These are phyloP conservation scores for Lasiosphaeria miniovina DNA, from an alignment of 495 filamentous ascomycete genomes.

Conservation along the genomic window DNA sequence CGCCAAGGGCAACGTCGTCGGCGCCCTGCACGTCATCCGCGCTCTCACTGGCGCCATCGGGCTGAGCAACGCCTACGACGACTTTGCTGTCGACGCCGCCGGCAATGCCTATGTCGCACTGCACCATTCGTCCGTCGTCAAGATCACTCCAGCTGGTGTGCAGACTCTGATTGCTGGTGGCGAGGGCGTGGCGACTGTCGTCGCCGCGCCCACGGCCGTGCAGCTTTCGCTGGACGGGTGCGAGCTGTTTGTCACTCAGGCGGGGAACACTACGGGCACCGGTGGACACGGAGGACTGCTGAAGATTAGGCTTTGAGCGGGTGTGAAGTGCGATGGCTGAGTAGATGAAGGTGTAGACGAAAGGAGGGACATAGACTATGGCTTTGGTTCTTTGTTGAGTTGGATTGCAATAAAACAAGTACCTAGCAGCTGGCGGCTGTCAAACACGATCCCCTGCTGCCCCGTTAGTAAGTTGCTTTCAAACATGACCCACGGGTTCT, in stretches of 20 bases:
- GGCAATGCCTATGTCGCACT: constrained; percentile 34
- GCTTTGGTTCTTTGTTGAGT: too few relatives aligned
- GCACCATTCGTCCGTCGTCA: constrained; percentile 24
- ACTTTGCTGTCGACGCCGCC: constrained; percentile 31
- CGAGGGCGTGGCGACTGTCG: background rate
- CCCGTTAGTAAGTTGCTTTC: too few relatives aligned
- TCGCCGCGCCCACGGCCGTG: background rate
- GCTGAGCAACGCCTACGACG: constrained; percentile 22
- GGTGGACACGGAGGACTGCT: too few relatives aligned
- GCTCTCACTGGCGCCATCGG: constrained; percentile 1
- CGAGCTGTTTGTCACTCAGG: background rate
- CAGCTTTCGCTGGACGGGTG: background rate
- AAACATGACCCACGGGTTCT: too few relatives aligned
- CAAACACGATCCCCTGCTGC: too few relatives aligned
- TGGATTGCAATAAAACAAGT: too few relatives aligned
- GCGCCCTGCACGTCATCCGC: constrained; percentile 13
- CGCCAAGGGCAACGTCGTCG: constrained; percentile 21
- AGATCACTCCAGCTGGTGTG: constrained; percentile 17
- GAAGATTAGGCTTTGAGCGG: too few relatives aligned
- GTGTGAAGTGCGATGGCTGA: too few relatives aligned
- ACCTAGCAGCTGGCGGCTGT: too few relatives aligned
- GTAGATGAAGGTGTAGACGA: too few relatives aligned
- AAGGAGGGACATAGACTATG: too few relatives aligned
- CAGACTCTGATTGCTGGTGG: background rate
- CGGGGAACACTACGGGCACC: too few relatives aligned